phyloP scores from a whole-genome alignment of 148 eudicot genomes.

The Cornus controversa region DNA sequence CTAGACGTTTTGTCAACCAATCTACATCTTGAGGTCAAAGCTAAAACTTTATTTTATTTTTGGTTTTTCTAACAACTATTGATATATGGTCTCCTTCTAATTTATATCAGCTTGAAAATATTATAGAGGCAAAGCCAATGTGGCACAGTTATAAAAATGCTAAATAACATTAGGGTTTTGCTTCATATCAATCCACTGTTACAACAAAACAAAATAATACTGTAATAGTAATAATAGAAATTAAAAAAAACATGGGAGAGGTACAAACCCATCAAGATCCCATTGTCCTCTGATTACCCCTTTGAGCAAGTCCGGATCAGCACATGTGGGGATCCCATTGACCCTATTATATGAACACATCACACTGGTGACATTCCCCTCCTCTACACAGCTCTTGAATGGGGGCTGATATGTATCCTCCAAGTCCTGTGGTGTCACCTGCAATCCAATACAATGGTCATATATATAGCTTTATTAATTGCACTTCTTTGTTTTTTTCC shows the following conservation, averaged over 20 bases:
- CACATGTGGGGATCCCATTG: conserved; percentile 44
- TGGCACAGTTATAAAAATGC: background rate
- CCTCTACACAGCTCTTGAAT: conserved; percentile 43
- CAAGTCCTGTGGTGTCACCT: conserved; percentile 40
- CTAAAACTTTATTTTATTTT: no score
- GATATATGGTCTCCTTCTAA: background rate
- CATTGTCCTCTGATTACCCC: conserved; percentile 36
- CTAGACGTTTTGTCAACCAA: no score
- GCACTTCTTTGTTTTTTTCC: no score
- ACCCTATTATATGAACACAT: conserved; percentile 49
- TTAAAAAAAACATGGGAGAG: background rate
- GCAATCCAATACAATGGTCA: background rate
- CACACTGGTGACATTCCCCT: conserved; percentile 42
- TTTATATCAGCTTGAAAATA: background rate
- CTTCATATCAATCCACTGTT: no score
- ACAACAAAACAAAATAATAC: background rate
- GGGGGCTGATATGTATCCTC: conserved; percentile 45
- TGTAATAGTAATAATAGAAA: no score
- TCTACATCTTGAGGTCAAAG: no score
- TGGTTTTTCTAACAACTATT: no score
- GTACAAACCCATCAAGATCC: conserved; percentile 42
- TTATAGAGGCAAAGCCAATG: background rate
- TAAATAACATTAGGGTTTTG: no score
- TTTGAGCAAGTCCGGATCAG: conserved; percentile 32
- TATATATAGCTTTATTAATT: no score